A percentile compares a stretch with the other conserved stretches of the same genome.
Evolutionary conservation across 176 grass and related monocot genomes (phyloP).

Genomic region (Luzula sylvatica): DNA sequence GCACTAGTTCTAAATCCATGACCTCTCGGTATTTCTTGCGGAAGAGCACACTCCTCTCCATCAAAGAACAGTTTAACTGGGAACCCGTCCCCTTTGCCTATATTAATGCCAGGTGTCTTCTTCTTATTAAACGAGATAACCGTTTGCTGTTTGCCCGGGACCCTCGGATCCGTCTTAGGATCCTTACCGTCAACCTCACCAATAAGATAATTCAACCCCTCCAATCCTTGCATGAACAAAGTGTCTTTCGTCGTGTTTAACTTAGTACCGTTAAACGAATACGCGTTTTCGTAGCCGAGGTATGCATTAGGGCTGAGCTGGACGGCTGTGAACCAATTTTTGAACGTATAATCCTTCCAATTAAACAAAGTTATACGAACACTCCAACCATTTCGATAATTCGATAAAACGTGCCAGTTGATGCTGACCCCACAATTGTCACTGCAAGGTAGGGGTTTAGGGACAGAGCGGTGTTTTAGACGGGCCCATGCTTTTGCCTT

Average conservation of each 20-base stretch:
- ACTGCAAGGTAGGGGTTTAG: constrained; percentile 46
- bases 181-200: constrained; percentile 40
- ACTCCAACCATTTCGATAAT: constrained; percentile 74
- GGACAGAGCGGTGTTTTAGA: constrained; percentile 52
- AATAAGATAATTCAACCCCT: constrained; percentile 42
- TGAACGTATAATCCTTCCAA: constrained; percentile 93
- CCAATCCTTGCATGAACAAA: constrained; percentile 73
- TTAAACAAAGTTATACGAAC: constrained; percentile 83
- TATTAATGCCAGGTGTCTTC: constrained; percentile 36
- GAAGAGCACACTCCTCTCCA: constrained; percentile 78
- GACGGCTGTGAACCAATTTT: constrained; percentile 84
- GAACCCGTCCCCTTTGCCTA: constrained; percentile 47
- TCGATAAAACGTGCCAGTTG: constrained; percentile 85
- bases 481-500: constrained; percentile 67
- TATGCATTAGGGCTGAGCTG: constrained; percentile 38
- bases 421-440: constrained; percentile 75
- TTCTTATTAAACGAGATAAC: constrained; percentile 69
- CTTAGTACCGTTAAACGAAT: constrained; percentile 80
- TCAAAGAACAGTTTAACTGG: constrained; percentile 74
- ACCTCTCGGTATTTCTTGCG: constrained; percentile 34
- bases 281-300: constrained; percentile 71
- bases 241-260: constrained; percentile 38
- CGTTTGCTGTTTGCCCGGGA: constrained; percentile 86
- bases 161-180: background rate
- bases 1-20: background rate